Evolutionary conservation across 176 grass and related monocot species (phyloP).

Genomic region (Zea mays): Zm-B73-REFERENCE-NAM-5.0 NC_050101.1:152834501-152835000

Average conservation of each 20-base stretch:
- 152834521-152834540: conserved; percentile 50
- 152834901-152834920: conserved; percentile 46
- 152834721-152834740: conserved; percentile 59
- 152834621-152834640: conserved; percentile 79
- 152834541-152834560: conserved; percentile 62
- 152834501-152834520: conserved; percentile 22
- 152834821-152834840: conserved; percentile 75
- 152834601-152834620: conserved; percentile 80
- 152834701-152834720: conserved; percentile 68
- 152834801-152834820: conserved; percentile 70
- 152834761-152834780: conserved; percentile 41
- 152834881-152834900: conserved; percentile 34
- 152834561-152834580: conserved; percentile 34
- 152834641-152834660: conserved; percentile 64
- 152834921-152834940: conserved; percentile 37
- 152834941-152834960: conserved; percentile 29
- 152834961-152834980: conserved; percentile 49
- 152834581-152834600: conserved; percentile 53
- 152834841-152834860: conserved; percentile 84
- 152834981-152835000: conserved; percentile 79
- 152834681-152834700: conserved; percentile 52
- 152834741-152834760: conserved; percentile 42
- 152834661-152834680: conserved; percentile 55
- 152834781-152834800: conserved; percentile 29
- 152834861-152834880: conserved; percentile 50